A percentile compares a stretch with the other conserved stretches of the same genome.
Conservation (phyloP, 2,329 filamentous ascomycete genomes). For the Samsoniella hepiali region DNA sequence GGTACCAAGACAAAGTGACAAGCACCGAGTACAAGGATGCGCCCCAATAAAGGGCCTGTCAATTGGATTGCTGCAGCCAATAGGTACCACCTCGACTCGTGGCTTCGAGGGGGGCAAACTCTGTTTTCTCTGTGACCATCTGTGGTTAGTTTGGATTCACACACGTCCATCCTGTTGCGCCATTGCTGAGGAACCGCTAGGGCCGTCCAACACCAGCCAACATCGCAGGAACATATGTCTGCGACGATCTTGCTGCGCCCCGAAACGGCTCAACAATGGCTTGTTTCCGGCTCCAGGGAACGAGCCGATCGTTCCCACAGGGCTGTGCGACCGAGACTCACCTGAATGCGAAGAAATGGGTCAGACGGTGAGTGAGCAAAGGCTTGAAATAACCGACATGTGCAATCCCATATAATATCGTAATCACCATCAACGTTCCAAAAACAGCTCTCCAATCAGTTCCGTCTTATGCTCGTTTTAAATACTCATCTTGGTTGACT, state of each 20-base stretch:
- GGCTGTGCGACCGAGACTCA: not conserved
- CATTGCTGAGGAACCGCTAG: too few species aligned
- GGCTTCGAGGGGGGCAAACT: too few species aligned
- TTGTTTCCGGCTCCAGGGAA: not conserved
- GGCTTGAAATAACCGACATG: not conserved
- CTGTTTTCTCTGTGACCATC: too few species aligned
- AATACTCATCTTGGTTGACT: not conserved
- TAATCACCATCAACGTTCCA: not conserved
- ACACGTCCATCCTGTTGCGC: too few species aligned
- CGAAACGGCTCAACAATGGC: not conserved
- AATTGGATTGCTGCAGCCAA: not conserved
- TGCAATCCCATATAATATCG: not conserved
- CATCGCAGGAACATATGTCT: not conserved
- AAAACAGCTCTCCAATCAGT: not conserved
- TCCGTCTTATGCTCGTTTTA: not conserved
- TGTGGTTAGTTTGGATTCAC: too few species aligned
- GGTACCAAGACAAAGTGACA: too few species aligned
- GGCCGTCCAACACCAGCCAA: too few species aligned
- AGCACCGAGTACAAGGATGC: not conserved
- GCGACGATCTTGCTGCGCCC: not conserved
- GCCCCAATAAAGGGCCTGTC: not conserved
- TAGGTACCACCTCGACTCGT: too few species aligned
- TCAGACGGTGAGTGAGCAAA: not conserved
- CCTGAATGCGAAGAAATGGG: slow-evolving; percentile 4
- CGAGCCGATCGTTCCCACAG: not conserved